Percentiles rank a stretch among this genome's conserved stretches.
phyloP scores from a whole-genome alignment of 129 eudicot genomes.

The Flaveria ramosissima region DNA sequence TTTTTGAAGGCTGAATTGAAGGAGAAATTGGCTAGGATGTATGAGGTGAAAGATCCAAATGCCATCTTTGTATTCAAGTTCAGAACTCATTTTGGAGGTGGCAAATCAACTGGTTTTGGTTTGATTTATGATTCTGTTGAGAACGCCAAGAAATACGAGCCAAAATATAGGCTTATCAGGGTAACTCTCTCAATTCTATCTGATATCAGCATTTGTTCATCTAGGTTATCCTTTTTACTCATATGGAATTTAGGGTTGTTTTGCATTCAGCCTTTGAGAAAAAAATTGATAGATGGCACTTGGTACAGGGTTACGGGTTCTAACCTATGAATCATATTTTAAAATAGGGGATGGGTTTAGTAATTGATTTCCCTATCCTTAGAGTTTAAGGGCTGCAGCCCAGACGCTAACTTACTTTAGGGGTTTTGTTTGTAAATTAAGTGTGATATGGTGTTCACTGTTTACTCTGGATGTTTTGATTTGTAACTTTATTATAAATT shows the following conservation, averaged over 20 bases:
- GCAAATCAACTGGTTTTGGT: constrained; percentile 80
- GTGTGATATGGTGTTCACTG: not conserved
- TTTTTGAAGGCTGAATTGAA: constrained; percentile 60
- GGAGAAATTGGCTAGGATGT: constrained; percentile 62
- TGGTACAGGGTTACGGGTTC: not conserved
- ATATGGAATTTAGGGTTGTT: not conserved
- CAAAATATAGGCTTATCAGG: constrained; percentile 76
- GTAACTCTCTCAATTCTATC: constrained; percentile 29
- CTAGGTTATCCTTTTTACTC: not conserved
- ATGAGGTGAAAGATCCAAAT: constrained; percentile 61
- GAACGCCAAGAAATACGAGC: constrained; percentile 72
- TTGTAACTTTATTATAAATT: not conserved
- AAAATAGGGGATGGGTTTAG: not conserved
- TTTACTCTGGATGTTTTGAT: not conserved
- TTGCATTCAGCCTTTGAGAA: not conserved
- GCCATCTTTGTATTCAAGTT: constrained; percentile 76
- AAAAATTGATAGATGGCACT: not conserved
- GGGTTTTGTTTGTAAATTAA: not conserved
- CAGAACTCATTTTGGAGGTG: constrained; percentile 86
- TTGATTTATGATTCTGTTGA: constrained; percentile 76
- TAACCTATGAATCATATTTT: not conserved
- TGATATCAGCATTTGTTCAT: not conserved
- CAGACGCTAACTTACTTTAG: not conserved
- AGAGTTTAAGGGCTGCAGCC: not conserved
- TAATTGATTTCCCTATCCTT: not conserved